Percentiles rank a stretch among this genome's conserved stretches.
Conservation (phyloP, 768 basidiomycete species). For the Lenzites betulinus region DNA sequence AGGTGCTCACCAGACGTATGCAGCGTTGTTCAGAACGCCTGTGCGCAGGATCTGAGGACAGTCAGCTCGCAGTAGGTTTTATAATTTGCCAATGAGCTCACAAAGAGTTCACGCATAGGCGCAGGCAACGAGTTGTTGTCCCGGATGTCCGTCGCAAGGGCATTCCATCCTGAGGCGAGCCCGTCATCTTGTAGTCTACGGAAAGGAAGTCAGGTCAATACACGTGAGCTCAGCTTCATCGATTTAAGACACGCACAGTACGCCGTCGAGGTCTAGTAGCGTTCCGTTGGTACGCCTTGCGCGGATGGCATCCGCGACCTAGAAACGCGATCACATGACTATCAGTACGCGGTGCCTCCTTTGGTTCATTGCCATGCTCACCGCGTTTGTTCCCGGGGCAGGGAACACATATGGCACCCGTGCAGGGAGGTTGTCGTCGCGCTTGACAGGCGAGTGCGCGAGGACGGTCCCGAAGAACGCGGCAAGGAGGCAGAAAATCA, state of each 20-base stretch:
- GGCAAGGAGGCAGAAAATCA: neutral
- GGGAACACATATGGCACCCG: constrained; percentile 47
- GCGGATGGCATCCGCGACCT: constrained; percentile 44
- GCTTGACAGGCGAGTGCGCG: neutral
- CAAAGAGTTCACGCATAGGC: constrained; percentile 40
- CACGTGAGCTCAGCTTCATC: too few relatives aligned
- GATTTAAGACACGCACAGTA: constrained; percentile 31
- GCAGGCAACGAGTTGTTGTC: constrained; percentile 27
- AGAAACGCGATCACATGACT: too few relatives aligned
- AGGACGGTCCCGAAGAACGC: neutral
- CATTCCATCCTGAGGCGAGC: constrained; percentile 36
- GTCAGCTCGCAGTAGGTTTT: neutral
- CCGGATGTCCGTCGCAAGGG: constrained; percentile 34
- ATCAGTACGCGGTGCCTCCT: neutral
- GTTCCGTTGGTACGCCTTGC: constrained; percentile 37
- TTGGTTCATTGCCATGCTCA: neutral
- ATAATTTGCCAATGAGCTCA: constrained; percentile 17
- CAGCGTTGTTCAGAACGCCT: constrained; percentile 29
- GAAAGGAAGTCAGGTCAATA: neutral
- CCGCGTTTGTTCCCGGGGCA: constrained; percentile 30
- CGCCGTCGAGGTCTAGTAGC: constrained; percentile 42
- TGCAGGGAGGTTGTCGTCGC: constrained; percentile 43
- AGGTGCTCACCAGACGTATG: constrained; percentile 26
- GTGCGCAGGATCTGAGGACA: constrained; percentile 31
- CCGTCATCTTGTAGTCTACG: constrained; percentile 20